Conservation (phyloP, 2,329 filamentous ascomycete species). For the Hypoxylon sp. region DNA sequence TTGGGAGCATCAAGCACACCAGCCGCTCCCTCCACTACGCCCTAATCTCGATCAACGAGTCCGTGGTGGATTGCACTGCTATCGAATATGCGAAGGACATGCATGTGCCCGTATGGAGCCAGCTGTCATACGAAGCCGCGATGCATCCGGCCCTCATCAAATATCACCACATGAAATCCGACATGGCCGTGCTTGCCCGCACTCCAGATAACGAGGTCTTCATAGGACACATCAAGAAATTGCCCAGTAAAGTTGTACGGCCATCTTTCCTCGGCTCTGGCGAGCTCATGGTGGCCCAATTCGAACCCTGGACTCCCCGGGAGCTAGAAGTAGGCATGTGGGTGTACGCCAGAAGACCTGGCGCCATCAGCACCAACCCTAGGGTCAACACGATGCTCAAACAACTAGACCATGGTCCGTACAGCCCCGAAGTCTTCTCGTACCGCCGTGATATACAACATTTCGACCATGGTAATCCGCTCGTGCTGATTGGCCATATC, state of each 20-base stretch:
- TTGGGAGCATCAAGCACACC: slow-evolving; percentile 16
- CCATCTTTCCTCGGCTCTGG: slow-evolving; percentile 1
- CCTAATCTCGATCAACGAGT: slow-evolving; percentile 13
- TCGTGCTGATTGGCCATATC: slow-evolving; percentile 22
- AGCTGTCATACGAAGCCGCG: neutral
- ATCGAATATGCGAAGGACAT: neutral
- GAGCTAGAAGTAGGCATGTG: slow-evolving; percentile 24
- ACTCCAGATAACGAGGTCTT: slow-evolving; percentile 9
- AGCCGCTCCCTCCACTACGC: slow-evolving; percentile 9
- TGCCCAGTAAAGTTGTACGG: slow-evolving; percentile 1
- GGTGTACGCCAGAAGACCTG: slow-evolving; percentile 24
- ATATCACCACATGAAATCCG: neutral
- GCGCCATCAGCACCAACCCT: neutral
- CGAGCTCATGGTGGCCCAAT: slow-evolving; percentile 17
- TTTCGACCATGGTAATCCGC: neutral
- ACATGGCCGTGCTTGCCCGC: slow-evolving; percentile 18
- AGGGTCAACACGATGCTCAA: neutral
- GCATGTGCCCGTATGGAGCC: neutral
- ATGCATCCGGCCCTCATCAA: slow-evolving; percentile 14
- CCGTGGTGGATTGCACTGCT: neutral
- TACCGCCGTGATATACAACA: neutral
- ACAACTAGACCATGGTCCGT: neutral
- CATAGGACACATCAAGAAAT: slow-evolving; percentile 5
- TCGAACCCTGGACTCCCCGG: neutral
- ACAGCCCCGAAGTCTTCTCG: neutral